These are phyloP conservation scores for Posidonia australis DNA, from an alignment of 106 monocot species.

Conservation along the genomic window DNA sequence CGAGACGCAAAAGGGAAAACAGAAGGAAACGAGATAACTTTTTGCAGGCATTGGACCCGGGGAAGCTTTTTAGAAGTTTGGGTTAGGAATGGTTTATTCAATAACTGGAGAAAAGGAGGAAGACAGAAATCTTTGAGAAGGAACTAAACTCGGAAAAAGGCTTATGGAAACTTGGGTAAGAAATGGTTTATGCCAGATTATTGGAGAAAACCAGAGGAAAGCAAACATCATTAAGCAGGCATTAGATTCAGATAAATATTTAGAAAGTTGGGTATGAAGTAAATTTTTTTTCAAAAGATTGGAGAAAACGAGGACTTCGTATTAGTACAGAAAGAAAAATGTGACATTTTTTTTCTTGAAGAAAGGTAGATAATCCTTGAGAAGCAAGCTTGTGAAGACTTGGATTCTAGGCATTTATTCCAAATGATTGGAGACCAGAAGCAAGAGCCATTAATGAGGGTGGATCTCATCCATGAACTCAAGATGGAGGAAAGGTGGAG, in stretches of 20 bases:
- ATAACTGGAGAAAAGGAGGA: background rate
- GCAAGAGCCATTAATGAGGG: background rate
- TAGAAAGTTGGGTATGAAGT: too few species aligned
- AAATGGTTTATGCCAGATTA: background rate
- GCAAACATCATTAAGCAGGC: too few species aligned
- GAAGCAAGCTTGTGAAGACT: too few species aligned
- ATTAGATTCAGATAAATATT: too few species aligned
- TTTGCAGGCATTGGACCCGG: background rate
- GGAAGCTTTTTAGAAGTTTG: background rate
- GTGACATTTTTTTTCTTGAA: too few species aligned
- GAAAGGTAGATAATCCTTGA: too few species aligned
- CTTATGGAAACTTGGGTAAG: background rate
- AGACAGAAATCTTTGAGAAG: background rate
- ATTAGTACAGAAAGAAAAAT: too few species aligned
- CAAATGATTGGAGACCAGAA: background rate
- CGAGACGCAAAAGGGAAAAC: background rate
- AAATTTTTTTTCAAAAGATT: too few species aligned
- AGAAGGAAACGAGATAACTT: background rate
- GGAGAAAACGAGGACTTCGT: too few species aligned
- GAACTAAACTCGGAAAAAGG: background rate
- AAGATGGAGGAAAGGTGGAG: background rate
- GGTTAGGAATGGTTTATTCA: background rate
- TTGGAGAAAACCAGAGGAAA: background rate
- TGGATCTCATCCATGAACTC: background rate
- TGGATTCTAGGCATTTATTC: background rate